Percentiles rank a stretch among this genome's conserved stretches.
Conservation (phyloP, 2,329 filamentous ascomycete species). For the Purpureocillium takamizusanense region DNA sequence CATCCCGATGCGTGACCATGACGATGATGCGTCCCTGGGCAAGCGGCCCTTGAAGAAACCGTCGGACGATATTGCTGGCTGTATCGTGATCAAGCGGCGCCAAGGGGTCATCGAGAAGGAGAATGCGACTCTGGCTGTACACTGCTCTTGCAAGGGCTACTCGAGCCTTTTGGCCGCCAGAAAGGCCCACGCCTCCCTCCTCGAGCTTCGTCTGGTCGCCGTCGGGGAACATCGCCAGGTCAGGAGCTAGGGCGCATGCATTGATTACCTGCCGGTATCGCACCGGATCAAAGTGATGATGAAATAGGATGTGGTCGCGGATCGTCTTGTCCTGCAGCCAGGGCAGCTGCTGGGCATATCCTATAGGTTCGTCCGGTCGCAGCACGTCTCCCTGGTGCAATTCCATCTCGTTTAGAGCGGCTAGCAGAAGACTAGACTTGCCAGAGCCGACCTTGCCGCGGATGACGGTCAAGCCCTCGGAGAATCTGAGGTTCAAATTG, state of each 20-base stretch:
- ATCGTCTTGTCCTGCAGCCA: conserved; percentile 61
- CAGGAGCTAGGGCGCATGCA: conserved; percentile 48
- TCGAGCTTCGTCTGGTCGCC: conserved; percentile 52
- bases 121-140: conserved; percentile 46
- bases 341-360: conserved; percentile 51
- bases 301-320: conserved; percentile 56
- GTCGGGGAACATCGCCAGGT: conserved; percentile 45
- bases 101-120: conserved; percentile 55
- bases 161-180: conserved; percentile 54
- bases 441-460: conserved; percentile 52
- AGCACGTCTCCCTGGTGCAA: conserved; percentile 42
- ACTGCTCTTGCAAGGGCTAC: conserved; percentile 55
- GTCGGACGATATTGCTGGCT: conserved; percentile 51
- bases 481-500: conserved; percentile 35
- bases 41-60: conserved; percentile 49
- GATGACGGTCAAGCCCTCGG: conserved; percentile 42
- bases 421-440: conserved; percentile 51
- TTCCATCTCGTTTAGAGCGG: conserved; percentile 57
- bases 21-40: conserved; percentile 59
- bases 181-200: conserved; percentile 54
- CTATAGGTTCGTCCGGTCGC: conserved; percentile 40
- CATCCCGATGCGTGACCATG: conserved; percentile 74
- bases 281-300: conserved; percentile 40
- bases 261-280: conserved; percentile 53
- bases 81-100: conserved; percentile 56